Base-by-base conservation (phyloP, 1,284 basidiomycete species). In the Schizophyllum amplum region DNA sequence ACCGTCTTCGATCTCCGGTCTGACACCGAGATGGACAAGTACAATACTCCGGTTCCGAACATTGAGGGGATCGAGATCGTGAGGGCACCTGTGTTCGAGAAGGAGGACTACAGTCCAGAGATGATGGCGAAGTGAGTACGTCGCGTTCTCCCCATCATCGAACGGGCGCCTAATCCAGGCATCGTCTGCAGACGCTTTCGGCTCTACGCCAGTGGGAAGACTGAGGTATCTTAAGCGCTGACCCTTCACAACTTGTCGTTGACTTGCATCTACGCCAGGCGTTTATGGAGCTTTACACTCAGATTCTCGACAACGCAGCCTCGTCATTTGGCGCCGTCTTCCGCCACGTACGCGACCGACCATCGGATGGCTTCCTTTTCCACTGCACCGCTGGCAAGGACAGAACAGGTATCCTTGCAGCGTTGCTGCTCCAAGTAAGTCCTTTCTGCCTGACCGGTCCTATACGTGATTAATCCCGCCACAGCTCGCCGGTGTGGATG, bases 351-450 rank as follows among this genome's bases (percentile, higher is more conserved):
- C 75, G 83, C 56, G 87, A 90, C 64, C 75, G 74, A 60, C 86
- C 87, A 66, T 74, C 76, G 48, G 78, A 81, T 53, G 79, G 78
- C 0, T 84, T 78, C 61, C 60, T 90, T 26, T 87, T 90, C 61
- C 87, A 90, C 63, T 90, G 87, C 62, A 91, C 87, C 57, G 87
- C 87, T 68, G 89, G 89, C 7, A 91, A 90, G 68, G 89, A 91
- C 69, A 73, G 88, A 61, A 91, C 88, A 2, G 89, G 88, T 7
- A 72, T 91, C n/a, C 69, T 85, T 48, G 86, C 88, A 21, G 87
- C 87, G 2, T 75, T 91, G 47, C 63, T 91, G 11, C 71, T 91
- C 24, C 83, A 83, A 68, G 88, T 87, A 65, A 42, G 71, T 54
- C n/a, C 4, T 7, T 6, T 27, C 53, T 13, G 23, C 33, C 22